Evolutionary conservation across 306 rosid species (phyloP), one percentile per base, ranked within the genome.

Genomic region (Malus fusca): DNA sequence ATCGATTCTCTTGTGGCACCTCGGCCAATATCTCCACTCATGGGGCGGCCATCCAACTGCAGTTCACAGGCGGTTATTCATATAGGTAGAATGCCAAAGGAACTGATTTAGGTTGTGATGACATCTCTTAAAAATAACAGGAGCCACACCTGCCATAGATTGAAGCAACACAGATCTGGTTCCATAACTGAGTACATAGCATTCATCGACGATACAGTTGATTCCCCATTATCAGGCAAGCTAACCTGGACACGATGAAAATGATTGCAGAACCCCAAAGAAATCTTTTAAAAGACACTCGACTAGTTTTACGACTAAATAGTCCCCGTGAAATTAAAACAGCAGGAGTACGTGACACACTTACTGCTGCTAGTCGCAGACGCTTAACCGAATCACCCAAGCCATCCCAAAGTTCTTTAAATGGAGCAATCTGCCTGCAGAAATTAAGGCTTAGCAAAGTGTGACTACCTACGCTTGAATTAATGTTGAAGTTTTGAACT

Each of bases 21-120:
- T 85, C 90, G 91, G 59, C 98, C 97, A 61, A 91, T 91, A 84
- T 93, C 98, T 68, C 97, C 98, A 73, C 96, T 93, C 98, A 93
- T 93, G 44, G 98, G 96, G 68, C 97, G 96, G 55, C 97, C 97
- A 81, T 93, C 98, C 85, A 93, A 82, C 98, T 93, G 81, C 77
- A 75, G 72, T 84, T 82, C 63, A 75, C 33, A 55, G 44, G 44
- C 1, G 44, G 44, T 7, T 10, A 26, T 66, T 48, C 7, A 69
- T 31, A 82, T 30, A 82, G 72, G 68, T 68, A 62, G 31, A 67
- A 65, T 82, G 68, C 28, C 51, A 76, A 35, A 63, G 26, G 14
- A 25, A 63, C 19, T 51, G 35, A 75, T 79, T 65, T 63, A 51
- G 52, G 56, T 63, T 37, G 62, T n/a, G 68, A 85, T 73, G 44